Evolutionary conservation across 1,139 yeast species (phyloP).

Genomic region (Geotrichum klebahnii): DNA sequence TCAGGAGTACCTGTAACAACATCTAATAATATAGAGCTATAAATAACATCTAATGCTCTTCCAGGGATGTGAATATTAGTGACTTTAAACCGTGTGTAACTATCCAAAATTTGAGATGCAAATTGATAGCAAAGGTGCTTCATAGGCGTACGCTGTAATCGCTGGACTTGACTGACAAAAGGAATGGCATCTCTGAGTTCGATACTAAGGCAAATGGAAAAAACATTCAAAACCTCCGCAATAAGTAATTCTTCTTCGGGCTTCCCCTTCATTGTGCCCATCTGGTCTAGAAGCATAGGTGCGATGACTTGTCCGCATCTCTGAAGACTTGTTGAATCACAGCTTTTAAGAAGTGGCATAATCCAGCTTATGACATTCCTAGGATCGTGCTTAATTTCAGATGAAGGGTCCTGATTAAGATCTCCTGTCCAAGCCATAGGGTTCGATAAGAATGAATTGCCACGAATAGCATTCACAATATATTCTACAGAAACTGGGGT

Average conservation of each 20-base stretch:
- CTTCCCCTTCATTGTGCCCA: constrained; percentile 1
- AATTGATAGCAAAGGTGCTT: constrained; percentile 18
- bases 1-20: constrained; percentile 27
- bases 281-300: constrained; percentile 12
- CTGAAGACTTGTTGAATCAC: constrained; percentile 21
- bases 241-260: constrained; percentile 17
- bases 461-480: constrained; percentile 18
- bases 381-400: constrained; percentile 10
- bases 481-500: constrained; percentile 16
- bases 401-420: not conserved
- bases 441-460: constrained; percentile 14
- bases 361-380: constrained; percentile 21
- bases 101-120: constrained; percentile 15
- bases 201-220: constrained; percentile 13
- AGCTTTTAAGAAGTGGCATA: constrained; percentile 19
- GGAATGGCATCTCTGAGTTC: constrained; percentile 19
- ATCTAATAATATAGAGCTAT: constrained; percentile 22
- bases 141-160: constrained; percentile 18
- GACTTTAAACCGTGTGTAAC: constrained; percentile 17
- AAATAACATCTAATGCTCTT: constrained; percentile 19
- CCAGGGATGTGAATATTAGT: constrained; percentile 16
- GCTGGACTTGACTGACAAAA: constrained; percentile 20
- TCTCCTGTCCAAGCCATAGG: constrained; percentile 12
- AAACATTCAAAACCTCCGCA: constrained; percentile 14
- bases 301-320: constrained; percentile 18